These are phyloP conservation scores for Penicillium herquei DNA, from an alignment of 495 filamentous ascomycete genomes.

Conservation along the genomic window DNA sequence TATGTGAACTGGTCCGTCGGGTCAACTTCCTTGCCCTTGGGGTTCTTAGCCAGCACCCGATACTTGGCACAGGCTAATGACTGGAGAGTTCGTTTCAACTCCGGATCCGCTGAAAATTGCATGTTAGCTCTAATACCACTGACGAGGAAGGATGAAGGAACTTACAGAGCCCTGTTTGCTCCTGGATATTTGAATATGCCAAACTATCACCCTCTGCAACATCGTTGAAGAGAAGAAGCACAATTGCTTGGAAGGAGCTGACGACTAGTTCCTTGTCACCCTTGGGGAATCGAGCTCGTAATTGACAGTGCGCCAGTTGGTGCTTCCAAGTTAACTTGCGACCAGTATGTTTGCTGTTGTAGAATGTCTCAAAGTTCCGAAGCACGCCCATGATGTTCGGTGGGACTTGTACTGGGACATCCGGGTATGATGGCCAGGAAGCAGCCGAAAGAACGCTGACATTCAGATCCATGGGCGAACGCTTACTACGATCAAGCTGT, in stretches of 20 bases:
- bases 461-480: constrained; percentile 67
- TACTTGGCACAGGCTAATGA: constrained; percentile 87
- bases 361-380: constrained; percentile 73
- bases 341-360: constrained; percentile 82
- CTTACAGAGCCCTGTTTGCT: constrained; percentile 66
- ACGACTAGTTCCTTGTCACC: constrained; percentile 84
- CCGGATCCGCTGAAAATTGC: constrained; percentile 54
- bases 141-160: constrained; percentile 14
- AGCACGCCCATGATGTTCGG: constrained; percentile 65
- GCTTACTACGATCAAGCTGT: constrained; percentile 43
- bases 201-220: constrained; percentile 54
- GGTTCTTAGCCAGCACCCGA: constrained; percentile 82
- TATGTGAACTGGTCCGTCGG: constrained; percentile 75
- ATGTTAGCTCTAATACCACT: constrained; percentile 5
- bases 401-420: constrained; percentile 74
- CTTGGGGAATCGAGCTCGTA: constrained; percentile 73
- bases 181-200: constrained; percentile 66
- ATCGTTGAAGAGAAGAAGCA: constrained; percentile 89
- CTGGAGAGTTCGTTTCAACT: constrained; percentile 87
- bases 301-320: constrained; percentile 78
- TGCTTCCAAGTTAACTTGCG: constrained; percentile 90
- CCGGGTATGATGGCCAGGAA: constrained; percentile 90
- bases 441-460: constrained; percentile 84
- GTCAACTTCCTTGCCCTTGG: constrained; percentile 78
- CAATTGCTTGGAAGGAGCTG: constrained; percentile 85